Base-by-base conservation (phyloP, 352 stramenopile genomes). In the Globisporangium acanthophoron region DNA sequence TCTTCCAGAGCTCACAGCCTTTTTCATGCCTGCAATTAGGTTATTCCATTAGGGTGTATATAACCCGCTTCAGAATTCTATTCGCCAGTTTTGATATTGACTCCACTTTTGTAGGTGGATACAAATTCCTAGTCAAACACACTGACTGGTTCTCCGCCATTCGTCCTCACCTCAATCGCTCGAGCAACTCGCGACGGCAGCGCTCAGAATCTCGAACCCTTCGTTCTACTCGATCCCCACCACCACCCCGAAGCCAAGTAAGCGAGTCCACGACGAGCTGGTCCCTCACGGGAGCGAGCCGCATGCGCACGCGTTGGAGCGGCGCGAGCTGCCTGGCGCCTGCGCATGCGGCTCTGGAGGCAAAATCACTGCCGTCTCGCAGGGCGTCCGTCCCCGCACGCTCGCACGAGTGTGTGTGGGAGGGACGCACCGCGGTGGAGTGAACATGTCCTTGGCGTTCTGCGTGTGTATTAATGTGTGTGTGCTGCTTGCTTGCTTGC, bases 271-370 rank as follows among this genome's bases (percentile, higher is more conserved):
- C 49, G 31, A 48, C 50, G 20, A 3, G 39, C 21, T 43, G 5
- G 24, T 31, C 24, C 8, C 15, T 13, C 21, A 46, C 33, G 37
- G 20, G 27, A 24, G 49, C 27, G 13, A 65, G 59, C 59, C 59
- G 52, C 59, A 61, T 52, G 52, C 58, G 61, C 57, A 57, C 45
- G 31, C 46, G n/a, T 51, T 29, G 21, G 51, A 27, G 48, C 15
- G 29, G n/a, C 15, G 6, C 16, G n/a, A 39, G 27, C 13, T 15
- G 48, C 16, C 41, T 37, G 59, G 58, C 58, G 62, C 57, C 31
- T 62, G 72, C 61, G 58, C 68, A 70, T 70, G 80, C 69, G 78
- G 58, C 80, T 87, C 72, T 83, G 80, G 72, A 87, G 78, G 78
- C 78, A 77, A 71, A 67, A 56, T 70, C 70, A 67, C 62, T 59